These are phyloP conservation scores for Tieghemostelium lacteum DNA, from an alignment of 78 protist genomes.

Conservation along the genomic window DNA sequence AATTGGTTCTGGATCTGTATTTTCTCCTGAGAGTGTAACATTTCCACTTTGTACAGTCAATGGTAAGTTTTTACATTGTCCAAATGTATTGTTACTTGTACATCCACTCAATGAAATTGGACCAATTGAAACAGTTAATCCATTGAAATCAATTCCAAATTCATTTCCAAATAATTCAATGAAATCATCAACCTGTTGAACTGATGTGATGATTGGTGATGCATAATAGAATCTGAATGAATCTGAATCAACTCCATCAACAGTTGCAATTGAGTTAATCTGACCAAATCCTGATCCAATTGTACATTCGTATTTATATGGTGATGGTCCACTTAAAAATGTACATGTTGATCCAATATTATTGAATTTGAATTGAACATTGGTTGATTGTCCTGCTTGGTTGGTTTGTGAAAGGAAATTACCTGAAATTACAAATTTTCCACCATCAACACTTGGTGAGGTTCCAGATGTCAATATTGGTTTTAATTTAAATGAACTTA, in stretches of 20 bases:
- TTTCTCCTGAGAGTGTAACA: background rate
- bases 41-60: background rate
- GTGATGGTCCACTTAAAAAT: background rate
- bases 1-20: background rate
- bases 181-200: background rate
- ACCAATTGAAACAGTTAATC: background rate
- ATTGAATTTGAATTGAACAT: background rate
- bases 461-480: background rate
- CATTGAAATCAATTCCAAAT: background rate
- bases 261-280: background rate
- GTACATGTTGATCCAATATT: background rate
- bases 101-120: background rate
- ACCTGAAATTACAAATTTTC: background rate
- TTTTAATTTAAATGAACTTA: background rate
- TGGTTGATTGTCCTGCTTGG: background rate
- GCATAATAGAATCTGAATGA: background rate
- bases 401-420: background rate
- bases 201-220: background rate
- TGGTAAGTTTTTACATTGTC: background rate
- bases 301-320: background rate
- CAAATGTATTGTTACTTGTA: background rate
- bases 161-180: background rate
- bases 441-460: background rate
- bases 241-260: background rate
- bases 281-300: background rate